phyloP scores from a whole-genome alignment of 1,139 yeast species.

The Groenewaldozyma auringiensis region DNA sequence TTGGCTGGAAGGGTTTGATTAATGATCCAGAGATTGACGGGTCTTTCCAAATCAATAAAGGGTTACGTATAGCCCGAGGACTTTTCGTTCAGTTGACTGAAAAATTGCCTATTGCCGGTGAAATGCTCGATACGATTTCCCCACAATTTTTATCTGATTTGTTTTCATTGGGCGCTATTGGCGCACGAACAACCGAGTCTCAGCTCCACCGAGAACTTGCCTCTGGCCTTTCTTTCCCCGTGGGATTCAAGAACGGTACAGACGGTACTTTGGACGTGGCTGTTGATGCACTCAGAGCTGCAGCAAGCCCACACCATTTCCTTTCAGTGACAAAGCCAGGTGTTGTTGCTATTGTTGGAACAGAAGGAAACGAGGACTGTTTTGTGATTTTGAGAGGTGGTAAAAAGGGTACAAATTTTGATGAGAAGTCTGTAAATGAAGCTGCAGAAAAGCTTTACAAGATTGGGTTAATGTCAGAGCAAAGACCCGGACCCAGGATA shows the following conservation, averaged over 20 bases:
- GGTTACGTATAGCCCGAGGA: conserved; percentile 79
- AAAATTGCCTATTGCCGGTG: conserved; percentile 86
- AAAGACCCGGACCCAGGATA: conserved; percentile 47
- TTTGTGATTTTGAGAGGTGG: conserved; percentile 95
- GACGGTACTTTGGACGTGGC: conserved; percentile 92
- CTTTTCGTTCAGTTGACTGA: conserved; percentile 79
- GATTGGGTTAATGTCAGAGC: conserved; percentile 45
- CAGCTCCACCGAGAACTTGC: conserved; percentile 95
- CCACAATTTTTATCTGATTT: conserved; percentile 90
- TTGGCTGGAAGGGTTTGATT: conserved; percentile 97
- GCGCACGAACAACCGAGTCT: conserved; percentile 96
- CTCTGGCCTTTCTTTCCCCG: conserved; percentile 92
- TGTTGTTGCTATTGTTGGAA: conserved; percentile 89
- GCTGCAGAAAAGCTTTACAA: conserved; percentile 59
- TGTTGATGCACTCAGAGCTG: conserved; percentile 88
- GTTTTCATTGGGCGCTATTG: conserved; percentile 91
- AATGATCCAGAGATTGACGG: conserved; percentile 97
- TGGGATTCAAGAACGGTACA: conserved; percentile 95
- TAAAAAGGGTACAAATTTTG: conserved; percentile 84
- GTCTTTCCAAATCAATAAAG: conserved; percentile 90
- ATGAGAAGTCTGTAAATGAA: conserved; percentile 58
- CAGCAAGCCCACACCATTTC: conserved; percentile 90
- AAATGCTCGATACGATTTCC: conserved; percentile 94
- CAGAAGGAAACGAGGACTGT: conserved; percentile 87
- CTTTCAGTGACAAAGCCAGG: conserved; percentile 91